Evolutionary conservation across 192 early-diverging fungal genomes (phyloP), one percentile per base, ranked within the genome.

Genomic region (Coemansia sp.): DNA sequence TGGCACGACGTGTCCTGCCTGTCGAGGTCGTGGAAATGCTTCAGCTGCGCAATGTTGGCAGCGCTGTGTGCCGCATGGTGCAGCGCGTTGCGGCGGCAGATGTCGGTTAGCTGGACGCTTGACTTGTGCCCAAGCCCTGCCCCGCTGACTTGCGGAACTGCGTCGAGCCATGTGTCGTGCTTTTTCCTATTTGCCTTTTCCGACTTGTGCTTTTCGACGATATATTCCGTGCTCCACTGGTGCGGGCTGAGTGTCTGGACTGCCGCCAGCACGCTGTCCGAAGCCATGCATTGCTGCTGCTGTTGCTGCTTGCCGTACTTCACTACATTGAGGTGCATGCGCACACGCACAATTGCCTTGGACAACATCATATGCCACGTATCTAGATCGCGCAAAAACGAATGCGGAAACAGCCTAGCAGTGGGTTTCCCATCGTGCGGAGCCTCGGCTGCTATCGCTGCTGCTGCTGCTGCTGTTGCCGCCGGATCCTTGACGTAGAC

Each of bases 211-310:
- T 54, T 59, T 43, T 75, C 73, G 17, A 81, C 59, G 25, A 75
- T 63, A 15, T 73, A 81, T 55, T 69, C 70, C 13, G 73, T 58
- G 48, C 79, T 72, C 79, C 79, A 81, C 32, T 63, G 33, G 34
- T 57, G 55, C 17, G 55, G 55, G 15, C 55, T 57, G 55, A 57
- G 55, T 33, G 15, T n/a, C 34, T 33, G 55, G 15, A n/a, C 55
- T 8, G 20, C 49, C 49, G 49, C 49, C 49, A 11, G 15, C 11
- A 8, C 10, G 23, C 49, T 52, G 9, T 52, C 49, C 9, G 33
- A 5, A 36, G 13, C 23, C 41, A 48, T 53, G 14, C 11, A 29
- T 22, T 71, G 60, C 69, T 69, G 63, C 22, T 46, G 61, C 11
- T 15, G 40, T 22, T 71, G 60, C 69, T 69, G 63, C 22, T 46